Base-by-base conservation (phyloP, 768 basidiomycete genomes). In the Mycena chlorophos region DNA sequence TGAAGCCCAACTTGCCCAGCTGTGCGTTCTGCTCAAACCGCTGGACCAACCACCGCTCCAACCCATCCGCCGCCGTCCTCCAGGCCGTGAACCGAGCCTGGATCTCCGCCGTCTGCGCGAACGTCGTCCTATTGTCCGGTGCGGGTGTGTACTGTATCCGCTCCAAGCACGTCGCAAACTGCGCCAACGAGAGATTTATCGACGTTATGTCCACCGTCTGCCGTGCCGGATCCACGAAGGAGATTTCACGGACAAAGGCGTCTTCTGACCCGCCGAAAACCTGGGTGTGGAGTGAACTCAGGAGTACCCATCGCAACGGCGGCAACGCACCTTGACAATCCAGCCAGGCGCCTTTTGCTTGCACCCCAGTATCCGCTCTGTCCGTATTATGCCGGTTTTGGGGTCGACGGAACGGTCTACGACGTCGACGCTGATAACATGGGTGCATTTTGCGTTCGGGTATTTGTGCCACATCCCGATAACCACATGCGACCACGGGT, bases 381-480 rank as follows among this genome's bases (percentile, higher is more conserved):
- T 97, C 62, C 94, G 83, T 66, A 97, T 88, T 61, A 96, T 82
- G 28, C 95, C 95, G 10, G 91, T 94, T 52, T 78, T 71, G 26
- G 91, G 83, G 74, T 96, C 87, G 13, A 96, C 79, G 13, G 86
- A 81, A 60, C 94, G 87, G 75, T 93, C 89, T 53, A 96, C 57
- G 26, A 94, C 92, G 71, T 94, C 91, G 67, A 94, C 82, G 61
- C 88, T 89, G 62, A 92, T 77, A 62, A 94, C 92, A 69, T 94
- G 92, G 22, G 88, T 82, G 73, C 91, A 93, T 66, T 89, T 89
- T 51, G 93, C 88, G 70, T 96, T 96, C 49, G 94, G 94, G 72
- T 97, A 97, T 79, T 97, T 97, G 62, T 88, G 87, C 89, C 92
- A 94, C 81, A 96, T 90, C 61, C 90, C 91, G 67, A 89, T 87